Conservation (phyloP, 2,329 filamentous ascomycete species). For the Phaeomoniella chlamydospora region DNA sequence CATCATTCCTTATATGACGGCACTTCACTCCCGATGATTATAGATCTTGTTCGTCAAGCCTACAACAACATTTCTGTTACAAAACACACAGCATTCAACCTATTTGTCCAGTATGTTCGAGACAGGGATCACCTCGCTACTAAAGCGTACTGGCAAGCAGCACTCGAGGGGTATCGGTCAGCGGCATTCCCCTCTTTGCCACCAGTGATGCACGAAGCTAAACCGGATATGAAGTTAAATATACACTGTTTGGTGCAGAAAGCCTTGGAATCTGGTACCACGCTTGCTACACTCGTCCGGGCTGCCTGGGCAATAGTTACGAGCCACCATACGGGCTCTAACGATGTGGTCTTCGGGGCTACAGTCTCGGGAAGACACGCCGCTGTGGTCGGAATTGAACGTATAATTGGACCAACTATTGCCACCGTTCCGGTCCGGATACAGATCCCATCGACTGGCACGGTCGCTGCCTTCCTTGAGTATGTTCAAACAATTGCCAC, state of each 20-base stretch:
- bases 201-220: too few species aligned
- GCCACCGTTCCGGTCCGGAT: conserved; percentile 27
- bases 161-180: too few species aligned
- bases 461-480: conserved; percentile 35
- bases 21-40: conserved; percentile 12
- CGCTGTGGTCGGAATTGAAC: conserved; percentile 18
- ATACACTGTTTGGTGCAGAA: too few species aligned
- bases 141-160: conserved; percentile 7
- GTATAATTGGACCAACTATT: conserved; percentile 25
- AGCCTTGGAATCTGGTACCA: conserved; percentile 6
- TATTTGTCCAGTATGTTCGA: conserved; percentile 13
- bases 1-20: conserved; percentile 31
- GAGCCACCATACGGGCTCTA: conserved; percentile 28
- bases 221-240: too few species aligned
- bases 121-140: conserved; percentile 6
- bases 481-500: conserved; percentile 41
- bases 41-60: conserved; percentile 6
- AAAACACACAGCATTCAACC: conserved; percentile 7
- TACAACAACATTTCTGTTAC: conserved; percentile 7
- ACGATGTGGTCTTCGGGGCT: conserved; percentile 33
- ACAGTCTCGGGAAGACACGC: conserved; percentile 20
- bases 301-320: conserved; percentile 32
- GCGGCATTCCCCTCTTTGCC: too few species aligned
- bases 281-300: conserved; percentile 21
- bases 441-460: conserved; percentile 19